A percentile compares a stretch with the other conserved stretches of the same genome.
Evolutionary conservation across 805 yeast genomes (phyloP).

Genomic region (Yarrowia keelungensis): DNA sequence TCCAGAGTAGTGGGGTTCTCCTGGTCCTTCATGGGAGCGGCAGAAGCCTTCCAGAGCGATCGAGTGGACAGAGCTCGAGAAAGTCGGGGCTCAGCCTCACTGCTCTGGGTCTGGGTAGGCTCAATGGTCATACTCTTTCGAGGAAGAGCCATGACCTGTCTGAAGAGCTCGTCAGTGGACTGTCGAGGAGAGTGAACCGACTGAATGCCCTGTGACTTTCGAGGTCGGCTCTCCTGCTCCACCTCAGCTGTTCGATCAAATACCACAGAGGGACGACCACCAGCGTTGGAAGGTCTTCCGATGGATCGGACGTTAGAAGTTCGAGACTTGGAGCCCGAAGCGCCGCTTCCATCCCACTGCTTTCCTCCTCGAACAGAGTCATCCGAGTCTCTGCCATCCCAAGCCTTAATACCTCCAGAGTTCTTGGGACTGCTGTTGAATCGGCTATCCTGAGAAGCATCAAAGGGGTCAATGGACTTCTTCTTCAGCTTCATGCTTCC

Average conservation of each 20-base stretch:
- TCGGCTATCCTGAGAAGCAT: slow-evolving; percentile 21
- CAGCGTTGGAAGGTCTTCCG: slow-evolving; percentile 34
- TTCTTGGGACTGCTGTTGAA: slow-evolving; percentile 9
- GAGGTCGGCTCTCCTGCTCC: slow-evolving; percentile 6
- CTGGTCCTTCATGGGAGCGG: slow-evolving; percentile 56
- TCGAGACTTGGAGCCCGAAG: slow-evolving; percentile 17
- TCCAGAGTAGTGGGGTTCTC: slow-evolving; percentile 64
- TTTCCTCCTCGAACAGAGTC: slow-evolving; percentile 2
- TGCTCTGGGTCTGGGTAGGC: slow-evolving; percentile 1
- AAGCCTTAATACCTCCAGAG: slow-evolving; percentile 4
- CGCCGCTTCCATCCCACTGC: slow-evolving; percentile 14
- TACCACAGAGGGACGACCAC: slow-evolving; percentile 35
- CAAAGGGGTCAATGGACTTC: slow-evolving; percentile 33
- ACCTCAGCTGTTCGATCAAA: slow-evolving; percentile 13
- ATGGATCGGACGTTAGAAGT: slow-evolving; percentile 3
- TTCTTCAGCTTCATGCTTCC: slow-evolving; percentile 34
- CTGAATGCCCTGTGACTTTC: slow-evolving; percentile 27
- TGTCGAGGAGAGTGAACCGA: slow-evolving; percentile 29
- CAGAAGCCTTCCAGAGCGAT: slow-evolving; percentile 57
- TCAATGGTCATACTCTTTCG: slow-evolving; percentile 41
- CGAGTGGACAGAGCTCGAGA: slow-evolving; percentile 25
- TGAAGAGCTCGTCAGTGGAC: slow-evolving; percentile 42
- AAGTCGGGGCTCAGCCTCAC: slow-evolving; percentile 30
- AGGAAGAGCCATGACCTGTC: slow-evolving; percentile 45
- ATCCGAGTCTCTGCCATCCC: slow-evolving; percentile 17